A percentile compares a stretch with the other conserved stretches of the same genome.
Evolutionary conservation across 805 yeast species (phyloP).

Genomic region (Starmera amethionina): DNA sequence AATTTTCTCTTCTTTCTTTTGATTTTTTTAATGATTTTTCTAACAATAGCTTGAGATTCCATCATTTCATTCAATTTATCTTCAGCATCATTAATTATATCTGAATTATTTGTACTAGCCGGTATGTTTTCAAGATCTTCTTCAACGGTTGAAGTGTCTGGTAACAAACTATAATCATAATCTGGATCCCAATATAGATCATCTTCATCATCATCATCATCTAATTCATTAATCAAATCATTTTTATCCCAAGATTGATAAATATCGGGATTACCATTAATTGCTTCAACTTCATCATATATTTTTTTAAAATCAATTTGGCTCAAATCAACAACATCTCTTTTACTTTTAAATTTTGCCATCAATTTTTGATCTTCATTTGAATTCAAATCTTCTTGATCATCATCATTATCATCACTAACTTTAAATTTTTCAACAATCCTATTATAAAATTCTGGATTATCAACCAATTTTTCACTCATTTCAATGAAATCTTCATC

Average conservation of each 20-base stretch:
- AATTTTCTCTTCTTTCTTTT: slow-evolving; percentile 8
- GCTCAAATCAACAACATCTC: no score
- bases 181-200: slow-evolving; percentile 1
- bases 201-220: not conserved
- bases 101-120: not conserved
- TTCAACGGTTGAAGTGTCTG: not conserved
- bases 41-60: slow-evolving; percentile 5
- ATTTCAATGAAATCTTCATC: slow-evolving; percentile 1
- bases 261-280: not conserved
- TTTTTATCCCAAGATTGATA: not conserved
- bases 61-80: not conserved
- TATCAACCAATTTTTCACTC: not conserved
- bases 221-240: not conserved
- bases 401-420: not conserved
- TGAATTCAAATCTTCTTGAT: not conserved
- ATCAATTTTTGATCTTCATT: not conserved
- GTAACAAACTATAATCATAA: not conserved
- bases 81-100: not conserved
- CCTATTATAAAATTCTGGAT: slow-evolving; percentile 1
- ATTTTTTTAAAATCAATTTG: not conserved
- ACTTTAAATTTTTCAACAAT: not conserved
- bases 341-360: no score
- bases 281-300: not conserved
- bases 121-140: not conserved
- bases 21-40: slow-evolving; percentile 6